These are phyloP conservation scores for Talaromyces atroroseus DNA, from an alignment of 2,329 filamentous ascomycete species.

Conservation along the genomic window DNA sequence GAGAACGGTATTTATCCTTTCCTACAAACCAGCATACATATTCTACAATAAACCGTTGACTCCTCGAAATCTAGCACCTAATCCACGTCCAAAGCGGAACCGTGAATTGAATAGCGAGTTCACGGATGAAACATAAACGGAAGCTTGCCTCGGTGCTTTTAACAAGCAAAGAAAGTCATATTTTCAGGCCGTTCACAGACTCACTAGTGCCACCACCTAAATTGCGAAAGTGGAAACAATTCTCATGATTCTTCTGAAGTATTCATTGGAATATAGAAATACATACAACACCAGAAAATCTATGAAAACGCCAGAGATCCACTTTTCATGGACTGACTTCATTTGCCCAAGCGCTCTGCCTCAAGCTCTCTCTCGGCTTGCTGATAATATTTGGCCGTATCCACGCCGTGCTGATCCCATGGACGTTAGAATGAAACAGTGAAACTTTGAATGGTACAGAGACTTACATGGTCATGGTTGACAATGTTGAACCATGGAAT, in stretches of 20 bases:
- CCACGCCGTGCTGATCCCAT: slow-evolving; percentile 72
- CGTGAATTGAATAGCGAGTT: slow-evolving; percentile 50
- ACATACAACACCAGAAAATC: slow-evolving; percentile 13
- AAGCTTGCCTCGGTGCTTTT: neutral
- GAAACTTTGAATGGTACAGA: neutral
- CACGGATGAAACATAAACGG: neutral
- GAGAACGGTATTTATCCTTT: slow-evolving; percentile 61
- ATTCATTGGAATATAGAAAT: slow-evolving; percentile 10
- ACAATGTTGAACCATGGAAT: slow-evolving; percentile 98
- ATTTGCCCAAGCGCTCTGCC: slow-evolving; percentile 55
- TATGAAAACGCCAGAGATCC: slow-evolving; percentile 13
- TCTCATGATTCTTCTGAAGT: neutral
- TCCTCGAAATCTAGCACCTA: slow-evolving; percentile 47
- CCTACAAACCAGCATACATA: neutral
- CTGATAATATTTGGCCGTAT: slow-evolving; percentile 97
- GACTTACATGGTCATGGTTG: slow-evolving; percentile 71
- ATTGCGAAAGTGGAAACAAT: neutral
- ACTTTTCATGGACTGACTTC: slow-evolving; percentile 18
- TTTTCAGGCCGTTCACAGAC: neutral
- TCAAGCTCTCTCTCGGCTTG: slow-evolving; percentile 93
- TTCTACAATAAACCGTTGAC: neutral
- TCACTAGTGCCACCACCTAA: neutral
- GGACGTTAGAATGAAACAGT: slow-evolving; percentile 13
- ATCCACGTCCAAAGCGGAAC: slow-evolving; percentile 60
- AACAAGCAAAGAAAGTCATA: neutral